These are phyloP conservation scores for Macaranga tanarius DNA, from an alignment of 441 rosid species.

Conservation along the genomic window DNA sequence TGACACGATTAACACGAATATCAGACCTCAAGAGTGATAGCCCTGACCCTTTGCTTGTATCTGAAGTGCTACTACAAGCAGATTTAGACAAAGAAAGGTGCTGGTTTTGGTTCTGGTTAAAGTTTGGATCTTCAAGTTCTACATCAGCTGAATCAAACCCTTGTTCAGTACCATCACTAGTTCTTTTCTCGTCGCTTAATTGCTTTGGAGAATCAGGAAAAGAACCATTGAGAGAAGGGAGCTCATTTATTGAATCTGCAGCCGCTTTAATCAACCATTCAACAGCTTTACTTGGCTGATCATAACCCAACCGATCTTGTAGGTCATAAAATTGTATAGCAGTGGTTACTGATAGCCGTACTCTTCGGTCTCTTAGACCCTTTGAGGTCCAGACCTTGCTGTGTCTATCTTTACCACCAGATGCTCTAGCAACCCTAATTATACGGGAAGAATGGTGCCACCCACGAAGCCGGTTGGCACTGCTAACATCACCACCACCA, in stretches of 20 bases:
- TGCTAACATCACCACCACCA: constrained; percentile 11
- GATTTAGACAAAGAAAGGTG: constrained; percentile 68
- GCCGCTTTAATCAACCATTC: constrained; percentile 95
- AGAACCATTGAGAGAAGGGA: constrained; percentile 66
- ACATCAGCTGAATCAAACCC: constrained; percentile 55
- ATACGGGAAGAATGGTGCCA: constrained; percentile 79
- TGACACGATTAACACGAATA: constrained; percentile 52
- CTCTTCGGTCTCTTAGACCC: constrained; percentile 86
- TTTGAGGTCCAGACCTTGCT: constrained; percentile 94
- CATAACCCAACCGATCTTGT: constrained; percentile 90
- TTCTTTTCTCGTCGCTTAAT: constrained; percentile 50
- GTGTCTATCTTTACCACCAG: constrained; percentile 97
- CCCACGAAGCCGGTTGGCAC: constrained; percentile 45
- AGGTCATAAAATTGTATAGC: constrained; percentile 94
- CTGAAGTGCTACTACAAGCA: constrained; percentile 90
- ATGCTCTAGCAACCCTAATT: constrained; percentile 92
- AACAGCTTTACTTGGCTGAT: constrained; percentile 95
- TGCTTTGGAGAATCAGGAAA: constrained; percentile 69
- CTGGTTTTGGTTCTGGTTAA: constrained; percentile 51
- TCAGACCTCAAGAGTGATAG: constrained; percentile 73
- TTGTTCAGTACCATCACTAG: constrained; percentile 38
- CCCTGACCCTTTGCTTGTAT: constrained; percentile 86
- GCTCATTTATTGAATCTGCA: constrained; percentile 71
- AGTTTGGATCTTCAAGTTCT: constrained; percentile 45
- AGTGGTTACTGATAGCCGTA: constrained; percentile 79